Evolutionary conservation across 2,329 filamentous ascomycete genomes (phyloP).

Genomic region (Fusarium dimerum): DNA sequence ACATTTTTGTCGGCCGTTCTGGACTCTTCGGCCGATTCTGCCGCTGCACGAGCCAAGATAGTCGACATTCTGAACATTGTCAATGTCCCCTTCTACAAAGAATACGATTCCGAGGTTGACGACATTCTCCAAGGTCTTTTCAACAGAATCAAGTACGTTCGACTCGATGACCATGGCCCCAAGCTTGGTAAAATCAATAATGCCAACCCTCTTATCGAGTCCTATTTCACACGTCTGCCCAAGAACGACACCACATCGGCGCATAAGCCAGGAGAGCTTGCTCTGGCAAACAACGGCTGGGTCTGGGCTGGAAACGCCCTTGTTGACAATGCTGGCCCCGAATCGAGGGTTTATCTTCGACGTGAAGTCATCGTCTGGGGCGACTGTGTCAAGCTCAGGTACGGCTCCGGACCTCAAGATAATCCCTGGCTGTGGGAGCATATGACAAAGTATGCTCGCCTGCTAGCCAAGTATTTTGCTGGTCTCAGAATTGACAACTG

Average conservation of each 20-base stretch:
- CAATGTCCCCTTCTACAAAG: slow-evolving; percentile 86
- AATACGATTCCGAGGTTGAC: slow-evolving; percentile 82
- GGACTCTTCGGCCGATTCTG: slow-evolving; percentile 62
- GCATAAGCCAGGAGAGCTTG: slow-evolving; percentile 74
- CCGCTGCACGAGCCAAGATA: slow-evolving; percentile 56
- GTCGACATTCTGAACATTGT: slow-evolving; percentile 73
- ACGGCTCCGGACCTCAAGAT: slow-evolving; percentile 77
- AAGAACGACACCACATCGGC: slow-evolving; percentile 75
- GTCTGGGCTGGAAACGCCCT: slow-evolving; percentile 97
- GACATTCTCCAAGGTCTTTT: slow-evolving; percentile 89
- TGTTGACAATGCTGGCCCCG: slow-evolving; percentile 86
- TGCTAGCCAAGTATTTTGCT: slow-evolving; percentile 92
- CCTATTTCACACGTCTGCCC: slow-evolving; percentile 91
- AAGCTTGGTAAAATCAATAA: slow-evolving; percentile 78
- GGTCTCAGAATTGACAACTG: slow-evolving; percentile 98
- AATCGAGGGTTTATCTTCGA: slow-evolving; percentile 90
- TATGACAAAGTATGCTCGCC: slow-evolving; percentile 89
- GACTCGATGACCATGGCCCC: slow-evolving; percentile 89
- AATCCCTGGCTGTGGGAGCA: slow-evolving; percentile 94
- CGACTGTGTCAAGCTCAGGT: slow-evolving; percentile 95
- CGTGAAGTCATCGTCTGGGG: slow-evolving; percentile 98
- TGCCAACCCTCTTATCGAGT: slow-evolving; percentile 81
- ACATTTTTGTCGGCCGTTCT: slow-evolving; percentile 43
- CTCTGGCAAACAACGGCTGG: slow-evolving; percentile 95
- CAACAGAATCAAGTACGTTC: slow-evolving; percentile 92